A percentile compares a stretch with the other conserved stretches of the same genome.
Evolutionary conservation across 2,329 filamentous ascomycete species (phyloP).

Genomic region (Bisporella sp.): DNA sequence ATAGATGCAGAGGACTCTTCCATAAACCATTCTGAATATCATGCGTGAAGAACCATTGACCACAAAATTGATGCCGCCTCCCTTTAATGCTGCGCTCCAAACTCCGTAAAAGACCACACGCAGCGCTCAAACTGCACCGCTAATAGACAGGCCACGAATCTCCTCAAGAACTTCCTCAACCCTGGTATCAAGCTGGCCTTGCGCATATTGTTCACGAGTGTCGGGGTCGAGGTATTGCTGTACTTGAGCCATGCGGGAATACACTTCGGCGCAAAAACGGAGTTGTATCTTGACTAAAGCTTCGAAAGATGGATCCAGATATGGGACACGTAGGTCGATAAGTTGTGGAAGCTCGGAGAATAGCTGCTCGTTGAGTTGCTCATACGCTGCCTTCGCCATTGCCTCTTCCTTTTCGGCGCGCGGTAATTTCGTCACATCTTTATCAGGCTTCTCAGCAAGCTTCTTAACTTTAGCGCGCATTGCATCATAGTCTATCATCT

Average conservation of each 20-base stretch:
- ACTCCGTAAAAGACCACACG: not conserved
- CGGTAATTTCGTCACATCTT: conserved; percentile 93
- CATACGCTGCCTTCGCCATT: conserved; percentile 87
- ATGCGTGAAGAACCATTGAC: too few relatives aligned
- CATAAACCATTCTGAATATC: too few relatives aligned
- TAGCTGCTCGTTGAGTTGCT: conserved; percentile 94
- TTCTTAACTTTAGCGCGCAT: conserved; percentile 95
- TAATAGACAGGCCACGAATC: conserved; percentile 94
- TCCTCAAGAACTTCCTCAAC: conserved; percentile 96
- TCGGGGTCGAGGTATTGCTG: conserved; percentile 97
- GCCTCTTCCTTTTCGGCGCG: conserved; percentile 95
- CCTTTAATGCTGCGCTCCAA: not conserved
- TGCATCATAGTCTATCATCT: conserved; percentile 95
- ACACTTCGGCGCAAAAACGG: conserved; percentile 95
- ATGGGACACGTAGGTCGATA: conserved; percentile 93
- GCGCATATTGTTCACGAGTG: conserved; percentile 91
- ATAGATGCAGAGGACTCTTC: too few relatives aligned
- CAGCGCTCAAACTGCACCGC: conserved; percentile 50
- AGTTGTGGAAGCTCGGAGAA: conserved; percentile 89
- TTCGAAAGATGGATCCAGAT: conserved; percentile 94
- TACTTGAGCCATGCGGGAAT: conserved; percentile 96
- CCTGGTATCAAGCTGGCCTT: conserved; percentile 81
- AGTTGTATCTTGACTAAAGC: conserved; percentile 98
- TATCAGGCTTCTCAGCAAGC: conserved; percentile 96
- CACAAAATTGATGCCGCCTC: too few relatives aligned